These are phyloP conservation scores for Plasmodium inui DNA, from an alignment of 169 alveolate species.

Conservation along the genomic window DNA sequence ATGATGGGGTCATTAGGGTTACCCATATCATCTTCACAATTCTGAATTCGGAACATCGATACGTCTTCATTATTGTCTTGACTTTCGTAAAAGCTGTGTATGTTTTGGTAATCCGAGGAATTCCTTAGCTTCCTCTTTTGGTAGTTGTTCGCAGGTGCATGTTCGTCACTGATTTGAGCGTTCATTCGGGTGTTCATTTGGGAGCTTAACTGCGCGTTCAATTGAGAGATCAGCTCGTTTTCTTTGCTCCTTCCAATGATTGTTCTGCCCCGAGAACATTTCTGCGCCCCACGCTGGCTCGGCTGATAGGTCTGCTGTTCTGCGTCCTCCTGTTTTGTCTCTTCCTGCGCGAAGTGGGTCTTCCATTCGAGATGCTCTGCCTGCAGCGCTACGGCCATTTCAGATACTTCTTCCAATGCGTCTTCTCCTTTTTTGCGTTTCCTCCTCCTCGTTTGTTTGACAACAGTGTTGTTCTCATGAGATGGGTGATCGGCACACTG, in stretches of 20 bases:
- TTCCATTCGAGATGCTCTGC: neutral
- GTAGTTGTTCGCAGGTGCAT: neutral
- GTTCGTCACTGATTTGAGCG: neutral
- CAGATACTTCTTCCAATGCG: neutral
- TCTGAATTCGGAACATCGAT: neutral
- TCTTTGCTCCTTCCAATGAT: neutral
- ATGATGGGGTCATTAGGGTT: neutral
- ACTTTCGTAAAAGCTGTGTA: neutral
- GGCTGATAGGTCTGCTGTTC: neutral
- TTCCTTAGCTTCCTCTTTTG: neutral
- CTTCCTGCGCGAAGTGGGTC: neutral
- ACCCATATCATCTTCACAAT: neutral
- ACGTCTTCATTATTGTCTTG: conserved; percentile 4
- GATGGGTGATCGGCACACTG: neutral
- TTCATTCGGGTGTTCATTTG: neutral
- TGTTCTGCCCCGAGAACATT: neutral
- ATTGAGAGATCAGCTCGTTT: neutral
- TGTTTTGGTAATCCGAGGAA: neutral
- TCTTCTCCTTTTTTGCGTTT: conserved; percentile 12
- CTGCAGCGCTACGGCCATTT: neutral
- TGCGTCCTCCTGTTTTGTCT: neutral
- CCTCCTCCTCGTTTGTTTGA: conserved; percentile 1
- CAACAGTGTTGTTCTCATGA: neutral
- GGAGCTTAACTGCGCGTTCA: neutral
- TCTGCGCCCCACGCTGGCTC: neutral